Base-by-base conservation (phyloP, 768 basidiomycete species). In the Mycena sanguinolenta region DNA sequence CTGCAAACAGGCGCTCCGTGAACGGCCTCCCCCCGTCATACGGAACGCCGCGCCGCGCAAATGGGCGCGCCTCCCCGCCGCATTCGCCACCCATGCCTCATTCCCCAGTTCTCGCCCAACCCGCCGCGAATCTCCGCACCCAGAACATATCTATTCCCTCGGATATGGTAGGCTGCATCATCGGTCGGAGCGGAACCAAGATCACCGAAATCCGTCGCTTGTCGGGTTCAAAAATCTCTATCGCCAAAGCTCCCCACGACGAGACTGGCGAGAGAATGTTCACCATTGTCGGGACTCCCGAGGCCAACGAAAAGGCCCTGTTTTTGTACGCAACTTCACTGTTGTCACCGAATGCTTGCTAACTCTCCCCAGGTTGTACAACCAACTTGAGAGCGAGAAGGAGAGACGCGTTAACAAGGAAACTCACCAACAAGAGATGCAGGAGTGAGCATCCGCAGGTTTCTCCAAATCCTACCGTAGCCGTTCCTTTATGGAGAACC, bases 231-330 rank as follows among this genome's bases (percentile, higher is more conserved):
- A 96, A 96, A 84, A 99, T 99, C 80, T 95, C 94, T 65, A 99
- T 99, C 77, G 98, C 98, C 74, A 99, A 99, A 83, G 93, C 95
- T 58, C 96, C 98, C n/a, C 98, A 99, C 78, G 98, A 99, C 77
- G 98, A 99, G 77, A 96, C 97, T 49, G 98, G 97, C 77, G 98
- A 99, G 85, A 89, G 98, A 74, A 98, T 99, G 97, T 99, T 99
- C 85, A 96, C 98, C 71, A 99, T 99, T 79, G 88, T 98, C 55
- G 98, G 98, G 64, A 96, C 96, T 16, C 94, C 95, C 57, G 95
- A 96, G 82, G 93, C 95, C 75, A 98, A 98, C 81, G 97, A 99
- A 84, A 97, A 98, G 83, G 98, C 98, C 2, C 84, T 99, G 67
- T 99, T 97, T 87, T 84, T 99, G 69, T 73, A 17, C 59, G 72